Conservation (phyloP, 805 yeast species). For the Barnettozyma californica region DNA sequence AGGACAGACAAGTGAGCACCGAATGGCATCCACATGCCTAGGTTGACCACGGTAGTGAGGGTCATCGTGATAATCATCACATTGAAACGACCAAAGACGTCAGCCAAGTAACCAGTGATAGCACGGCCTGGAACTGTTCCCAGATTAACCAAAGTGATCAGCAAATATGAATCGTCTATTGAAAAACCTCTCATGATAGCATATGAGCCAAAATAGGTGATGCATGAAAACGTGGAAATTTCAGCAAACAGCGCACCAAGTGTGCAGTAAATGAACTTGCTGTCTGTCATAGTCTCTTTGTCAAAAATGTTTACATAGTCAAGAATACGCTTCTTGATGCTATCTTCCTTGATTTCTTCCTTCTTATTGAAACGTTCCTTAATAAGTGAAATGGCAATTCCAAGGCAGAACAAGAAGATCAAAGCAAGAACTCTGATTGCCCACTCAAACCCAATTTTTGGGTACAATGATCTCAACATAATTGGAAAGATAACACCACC, state of each 20-base stretch:
- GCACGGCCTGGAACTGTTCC: conserved; percentile 40
- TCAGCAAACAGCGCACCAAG: conserved; percentile 43
- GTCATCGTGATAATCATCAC: conserved; percentile 38
- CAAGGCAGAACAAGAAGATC: conserved; percentile 27
- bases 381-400: conserved; percentile 24
- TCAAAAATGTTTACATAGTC: conserved; percentile 25
- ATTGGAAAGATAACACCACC: conserved; percentile 48
- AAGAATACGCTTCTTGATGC: conserved; percentile 10
- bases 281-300: conserved; percentile 36
- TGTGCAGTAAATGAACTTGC: conserved; percentile 38
- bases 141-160: conserved; percentile 40
- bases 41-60: conserved; percentile 29
- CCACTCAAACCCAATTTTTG: conserved; percentile 47
- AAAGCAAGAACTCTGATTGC: conserved; percentile 45
- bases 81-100: conserved; percentile 47
- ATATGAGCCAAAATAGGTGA: conserved; percentile 49
- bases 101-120: conserved; percentile 39
- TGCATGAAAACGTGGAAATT: conserved; percentile 37
- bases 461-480: conserved; percentile 36
- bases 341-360: conserved; percentile 10
- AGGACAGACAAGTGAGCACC: conserved; percentile 31
- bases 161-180: conserved; percentile 35
- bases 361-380: conserved; percentile 29
- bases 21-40: conserved; percentile 37
- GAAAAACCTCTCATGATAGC: conserved; percentile 40